These are phyloP conservation scores for Eucalyptus marginata DNA, from an alignment of 345 rosid genomes.

Conservation along the genomic window DNA sequence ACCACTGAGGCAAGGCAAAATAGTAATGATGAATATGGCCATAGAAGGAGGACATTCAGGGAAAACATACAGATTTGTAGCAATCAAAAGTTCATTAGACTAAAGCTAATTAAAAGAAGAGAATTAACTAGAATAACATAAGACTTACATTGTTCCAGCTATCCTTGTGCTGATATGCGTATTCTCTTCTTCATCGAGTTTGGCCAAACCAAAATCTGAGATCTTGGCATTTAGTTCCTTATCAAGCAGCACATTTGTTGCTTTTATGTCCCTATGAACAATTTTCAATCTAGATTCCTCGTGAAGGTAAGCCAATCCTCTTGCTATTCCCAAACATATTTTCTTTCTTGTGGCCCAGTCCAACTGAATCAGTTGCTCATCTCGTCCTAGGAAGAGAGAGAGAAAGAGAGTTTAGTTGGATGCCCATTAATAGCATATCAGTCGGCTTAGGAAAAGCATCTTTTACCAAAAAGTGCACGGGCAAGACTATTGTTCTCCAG, in stretches of 20 bases:
- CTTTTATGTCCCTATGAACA: conserved; percentile 67
- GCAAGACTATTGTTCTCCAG: conserved; percentile 54
- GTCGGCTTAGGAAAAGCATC: neutral
- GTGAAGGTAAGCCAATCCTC: conserved; percentile 37
- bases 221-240: conserved; percentile 53
- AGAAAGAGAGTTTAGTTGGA: neutral
- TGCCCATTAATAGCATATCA: neutral
- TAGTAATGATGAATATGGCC: neutral
- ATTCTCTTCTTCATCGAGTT: conserved; percentile 66
- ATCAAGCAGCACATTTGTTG: conserved; percentile 63
- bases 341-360: conserved; percentile 48
- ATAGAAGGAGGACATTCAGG: neutral
- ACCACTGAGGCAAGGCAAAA: conserved; percentile 34
- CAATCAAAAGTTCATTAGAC: neutral
- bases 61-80: neutral
- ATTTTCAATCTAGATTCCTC: conserved; percentile 68
- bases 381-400: conserved; percentile 16
- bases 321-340: conserved; percentile 40
- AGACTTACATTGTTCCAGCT: conserved; percentile 58
- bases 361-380: conserved; percentile 26
- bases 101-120: neutral
- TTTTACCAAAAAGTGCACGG: conserved; percentile 47
- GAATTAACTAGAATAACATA: neutral
- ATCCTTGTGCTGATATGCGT: conserved; percentile 67
- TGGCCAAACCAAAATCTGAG: conserved; percentile 65